phyloP scores from a whole-genome alignment of 2,329 filamentous ascomycete genomes.

The Dactylellina leptospora region DNA sequence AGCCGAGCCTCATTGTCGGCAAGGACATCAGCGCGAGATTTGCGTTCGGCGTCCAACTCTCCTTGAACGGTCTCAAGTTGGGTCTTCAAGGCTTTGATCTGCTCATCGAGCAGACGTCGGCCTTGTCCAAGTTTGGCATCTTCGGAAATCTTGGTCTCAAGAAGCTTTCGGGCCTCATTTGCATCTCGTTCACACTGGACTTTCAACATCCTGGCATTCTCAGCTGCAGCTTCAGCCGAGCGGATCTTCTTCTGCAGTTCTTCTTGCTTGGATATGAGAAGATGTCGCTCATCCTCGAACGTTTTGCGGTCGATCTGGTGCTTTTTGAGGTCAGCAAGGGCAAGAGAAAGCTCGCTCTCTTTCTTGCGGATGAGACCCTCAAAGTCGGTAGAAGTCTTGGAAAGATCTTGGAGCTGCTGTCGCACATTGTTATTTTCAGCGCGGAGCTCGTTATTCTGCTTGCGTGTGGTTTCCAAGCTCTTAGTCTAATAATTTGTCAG shows the following conservation, averaged over 20 bases:
- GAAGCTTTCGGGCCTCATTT: conserved; percentile 82
- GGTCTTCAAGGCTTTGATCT: conserved; percentile 85
- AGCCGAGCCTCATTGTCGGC: conserved; percentile 90
- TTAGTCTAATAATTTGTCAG: conserved; percentile 69
- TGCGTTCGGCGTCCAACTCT: conserved; percentile 87
- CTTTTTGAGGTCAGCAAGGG: conserved; percentile 84
- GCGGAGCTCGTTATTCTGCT: conserved; percentile 77
- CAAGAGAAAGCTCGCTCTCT: conserved; percentile 86
- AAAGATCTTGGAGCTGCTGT: conserved; percentile 84
- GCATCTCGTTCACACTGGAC: conserved; percentile 86
- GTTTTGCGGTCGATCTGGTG: conserved; percentile 80
- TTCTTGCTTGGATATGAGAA: conserved; percentile 78
- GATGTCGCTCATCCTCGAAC: conserved; percentile 80
- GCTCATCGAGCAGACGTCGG: conserved; percentile 81
- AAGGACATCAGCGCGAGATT: conserved; percentile 92
- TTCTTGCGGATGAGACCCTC: conserved; percentile 93
- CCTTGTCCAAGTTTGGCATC: conserved; percentile 85
- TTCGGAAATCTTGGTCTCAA: conserved; percentile 88
- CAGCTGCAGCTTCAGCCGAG: conserved; percentile 85
- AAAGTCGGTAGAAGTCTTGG: conserved; percentile 90
- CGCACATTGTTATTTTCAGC: conserved; percentile 84
- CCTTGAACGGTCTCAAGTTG: conserved; percentile 85
- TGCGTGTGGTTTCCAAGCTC: conserved; percentile 77
- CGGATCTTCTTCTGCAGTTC: conserved; percentile 78
- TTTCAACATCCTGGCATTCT: conserved; percentile 85